Evolutionary conservation across 306 rosid genomes (phyloP).

Genomic region (Arachis stenosperma): DNA sequence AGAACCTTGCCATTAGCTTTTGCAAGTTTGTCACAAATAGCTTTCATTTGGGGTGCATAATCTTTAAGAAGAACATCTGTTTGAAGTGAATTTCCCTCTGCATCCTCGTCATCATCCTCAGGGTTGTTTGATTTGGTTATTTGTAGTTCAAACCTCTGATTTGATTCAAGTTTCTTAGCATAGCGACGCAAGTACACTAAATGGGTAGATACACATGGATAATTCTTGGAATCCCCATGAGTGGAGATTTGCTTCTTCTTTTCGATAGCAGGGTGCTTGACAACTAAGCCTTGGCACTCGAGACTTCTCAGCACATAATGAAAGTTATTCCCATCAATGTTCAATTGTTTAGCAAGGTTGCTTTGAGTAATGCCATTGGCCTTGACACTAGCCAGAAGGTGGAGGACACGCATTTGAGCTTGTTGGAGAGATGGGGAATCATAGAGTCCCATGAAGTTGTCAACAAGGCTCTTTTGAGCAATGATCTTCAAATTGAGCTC

Average conservation of each 20-base stretch:
- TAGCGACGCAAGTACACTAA: conserved; percentile 76
- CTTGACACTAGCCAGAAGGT: conserved; percentile 70
- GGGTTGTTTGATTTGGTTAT: conserved; percentile 48
- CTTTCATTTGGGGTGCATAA: conserved; percentile 73
- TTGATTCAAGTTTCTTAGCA: conserved; percentile 65
- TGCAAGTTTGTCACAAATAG: conserved; percentile 68
- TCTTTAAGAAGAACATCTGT: conserved; percentile 70
- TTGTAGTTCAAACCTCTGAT: conserved; percentile 72
- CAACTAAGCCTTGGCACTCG: conserved; percentile 80
- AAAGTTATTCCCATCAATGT: conserved; percentile 65
- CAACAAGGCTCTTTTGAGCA: conserved; percentile 51
- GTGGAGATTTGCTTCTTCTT: conserved; percentile 59
- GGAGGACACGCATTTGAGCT: conserved; percentile 60
- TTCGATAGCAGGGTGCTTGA: conserved; percentile 70
- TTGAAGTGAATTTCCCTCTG: conserved; percentile 38
- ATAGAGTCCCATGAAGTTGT: conserved; percentile 80
- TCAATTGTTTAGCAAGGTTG: conserved; percentile 71
- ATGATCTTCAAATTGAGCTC: conserved; percentile 53
- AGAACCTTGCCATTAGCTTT: conserved; percentile 81
- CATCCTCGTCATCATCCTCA: conserved; percentile 27
- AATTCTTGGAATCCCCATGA: conserved; percentile 50
- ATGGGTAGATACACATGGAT: conserved; percentile 64
- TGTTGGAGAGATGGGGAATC: conserved; percentile 53
- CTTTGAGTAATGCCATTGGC: conserved; percentile 74
- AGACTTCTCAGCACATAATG: conserved; percentile 70